Evolutionary conservation across 345 rosid genomes (phyloP).

Genomic region (Eucalyptus pumila): DNA sequence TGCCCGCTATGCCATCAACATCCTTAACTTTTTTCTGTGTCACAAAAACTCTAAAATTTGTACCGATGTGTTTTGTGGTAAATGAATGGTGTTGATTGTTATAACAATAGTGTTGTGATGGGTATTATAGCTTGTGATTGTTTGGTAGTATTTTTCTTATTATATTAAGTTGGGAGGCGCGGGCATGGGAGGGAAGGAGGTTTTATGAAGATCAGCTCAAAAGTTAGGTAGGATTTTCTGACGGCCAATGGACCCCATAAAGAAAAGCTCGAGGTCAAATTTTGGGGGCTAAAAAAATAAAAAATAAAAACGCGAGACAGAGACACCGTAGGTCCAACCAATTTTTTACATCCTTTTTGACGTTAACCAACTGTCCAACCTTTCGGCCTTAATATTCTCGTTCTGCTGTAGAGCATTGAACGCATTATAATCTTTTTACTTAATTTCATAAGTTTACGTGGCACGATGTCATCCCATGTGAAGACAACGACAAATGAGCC

Average conservation of each 20-base stretch:
- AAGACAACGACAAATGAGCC: neutral
- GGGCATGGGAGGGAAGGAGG: neutral
- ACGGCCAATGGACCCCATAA: neutral
- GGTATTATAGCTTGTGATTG: neutral
- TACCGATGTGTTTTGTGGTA: accelerated
- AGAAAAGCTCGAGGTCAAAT: neutral
- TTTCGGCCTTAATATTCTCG: neutral
- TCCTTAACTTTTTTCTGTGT: neutral
- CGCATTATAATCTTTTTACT: neutral
- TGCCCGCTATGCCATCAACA: neutral
- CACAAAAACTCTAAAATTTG: neutral
- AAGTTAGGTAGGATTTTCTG: neutral
- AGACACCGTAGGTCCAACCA: neutral
- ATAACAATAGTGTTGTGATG: neutral
- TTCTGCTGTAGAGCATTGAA: neutral
- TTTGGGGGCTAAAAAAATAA: neutral
- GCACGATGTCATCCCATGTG: neutral
- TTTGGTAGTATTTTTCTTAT: neutral
- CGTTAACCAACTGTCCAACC: neutral
- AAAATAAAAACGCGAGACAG: neutral
- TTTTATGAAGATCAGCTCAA: neutral
- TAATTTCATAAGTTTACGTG: neutral
- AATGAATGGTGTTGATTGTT: neutral
- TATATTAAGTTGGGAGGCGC: neutral
- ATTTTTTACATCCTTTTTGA: neutral